Percentiles rank a stretch among this genome's conserved stretches.
phyloP scores from a whole-genome alignment of 352 stramenopile genomes.

The Elongisporangium senticosum region DNA sequence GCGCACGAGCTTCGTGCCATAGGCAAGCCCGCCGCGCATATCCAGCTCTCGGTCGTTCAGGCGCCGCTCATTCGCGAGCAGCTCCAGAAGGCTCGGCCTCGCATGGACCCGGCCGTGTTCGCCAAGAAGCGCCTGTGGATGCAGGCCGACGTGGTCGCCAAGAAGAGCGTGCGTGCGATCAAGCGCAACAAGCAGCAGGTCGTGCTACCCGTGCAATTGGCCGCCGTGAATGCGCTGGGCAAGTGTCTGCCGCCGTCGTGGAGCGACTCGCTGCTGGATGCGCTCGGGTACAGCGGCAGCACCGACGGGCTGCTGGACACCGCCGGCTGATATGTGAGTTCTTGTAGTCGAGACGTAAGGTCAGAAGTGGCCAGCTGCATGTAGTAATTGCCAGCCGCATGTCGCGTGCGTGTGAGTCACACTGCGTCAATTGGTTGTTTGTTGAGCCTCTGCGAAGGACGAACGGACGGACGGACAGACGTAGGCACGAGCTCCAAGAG shows the following conservation, averaged over 20 bases:
- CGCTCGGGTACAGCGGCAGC: constrained; percentile 7
- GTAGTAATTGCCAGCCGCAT: background rate
- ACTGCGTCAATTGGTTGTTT: background rate
- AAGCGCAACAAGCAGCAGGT: constrained; percentile 13
- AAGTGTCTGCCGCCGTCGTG: constrained; percentile 11
- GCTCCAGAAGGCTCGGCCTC: background rate
- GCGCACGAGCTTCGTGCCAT: constrained; percentile 6
- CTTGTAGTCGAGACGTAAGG: background rate
- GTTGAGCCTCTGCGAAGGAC: background rate
- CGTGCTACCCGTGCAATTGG: constrained; percentile 6
- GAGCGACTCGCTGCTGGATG: constrained; percentile 11
- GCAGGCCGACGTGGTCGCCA: constrained; percentile 5
- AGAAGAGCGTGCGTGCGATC: constrained; percentile 8
- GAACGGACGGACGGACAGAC: background rate
- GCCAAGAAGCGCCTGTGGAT: constrained; percentile 9
- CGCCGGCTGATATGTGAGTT: background rate
- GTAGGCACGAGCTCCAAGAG: too few relatives aligned
- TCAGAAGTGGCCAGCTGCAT: background rate
- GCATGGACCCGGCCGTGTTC: background rate
- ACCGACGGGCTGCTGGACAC: background rate
- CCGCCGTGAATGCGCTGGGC: constrained; percentile 5
- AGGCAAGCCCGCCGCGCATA: background rate
- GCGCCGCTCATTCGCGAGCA: constrained; percentile 10
- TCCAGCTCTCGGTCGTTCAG: constrained; percentile 9
- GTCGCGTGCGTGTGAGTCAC: background rate